These are phyloP conservation scores for Persicaria tinctoria DNA, from an alignment of 148 eudicot genomes.

Conservation along the genomic window DNA sequence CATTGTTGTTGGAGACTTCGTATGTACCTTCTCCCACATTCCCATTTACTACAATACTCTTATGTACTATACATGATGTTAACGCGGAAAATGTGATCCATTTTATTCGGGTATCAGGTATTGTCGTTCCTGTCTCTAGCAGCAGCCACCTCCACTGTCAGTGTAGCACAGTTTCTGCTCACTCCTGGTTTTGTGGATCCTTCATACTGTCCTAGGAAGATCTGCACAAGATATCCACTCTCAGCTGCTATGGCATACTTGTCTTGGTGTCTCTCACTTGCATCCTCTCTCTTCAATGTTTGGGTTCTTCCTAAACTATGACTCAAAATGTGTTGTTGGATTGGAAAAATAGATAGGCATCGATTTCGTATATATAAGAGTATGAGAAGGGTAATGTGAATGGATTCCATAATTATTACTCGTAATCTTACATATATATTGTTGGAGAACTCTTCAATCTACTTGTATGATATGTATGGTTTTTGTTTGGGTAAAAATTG, in stretches of 20 bases:
- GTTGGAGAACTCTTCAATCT: too few species aligned
- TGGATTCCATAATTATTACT: too few species aligned
- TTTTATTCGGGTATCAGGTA: constrained; percentile 31
- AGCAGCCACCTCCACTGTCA: constrained; percentile 80
- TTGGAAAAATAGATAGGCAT: neutral
- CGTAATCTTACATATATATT: too few species aligned
- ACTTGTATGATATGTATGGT: too few species aligned
- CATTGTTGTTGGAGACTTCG: constrained; percentile 80
- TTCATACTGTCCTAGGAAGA: constrained; percentile 30
- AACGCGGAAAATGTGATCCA: neutral
- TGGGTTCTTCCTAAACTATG: constrained; percentile 61
- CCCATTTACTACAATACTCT: neutral
- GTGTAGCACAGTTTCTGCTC: constrained; percentile 56
- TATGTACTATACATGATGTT: neutral
- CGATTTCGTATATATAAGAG: too few species aligned
- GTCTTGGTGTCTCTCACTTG: constrained; percentile 67
- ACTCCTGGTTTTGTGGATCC: constrained; percentile 19
- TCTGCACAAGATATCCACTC: constrained; percentile 64
- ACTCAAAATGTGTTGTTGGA: neutral
- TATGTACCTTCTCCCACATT: constrained; percentile 15
- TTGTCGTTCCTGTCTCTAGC: constrained; percentile 74
- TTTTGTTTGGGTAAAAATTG: too few species aligned
- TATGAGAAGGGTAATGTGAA: too few species aligned
- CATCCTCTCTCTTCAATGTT: constrained; percentile 75
- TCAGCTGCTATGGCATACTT: constrained; percentile 85